Conservation (phyloP, 768 basidiomycete genomes). For the Mycena venus region DNA sequence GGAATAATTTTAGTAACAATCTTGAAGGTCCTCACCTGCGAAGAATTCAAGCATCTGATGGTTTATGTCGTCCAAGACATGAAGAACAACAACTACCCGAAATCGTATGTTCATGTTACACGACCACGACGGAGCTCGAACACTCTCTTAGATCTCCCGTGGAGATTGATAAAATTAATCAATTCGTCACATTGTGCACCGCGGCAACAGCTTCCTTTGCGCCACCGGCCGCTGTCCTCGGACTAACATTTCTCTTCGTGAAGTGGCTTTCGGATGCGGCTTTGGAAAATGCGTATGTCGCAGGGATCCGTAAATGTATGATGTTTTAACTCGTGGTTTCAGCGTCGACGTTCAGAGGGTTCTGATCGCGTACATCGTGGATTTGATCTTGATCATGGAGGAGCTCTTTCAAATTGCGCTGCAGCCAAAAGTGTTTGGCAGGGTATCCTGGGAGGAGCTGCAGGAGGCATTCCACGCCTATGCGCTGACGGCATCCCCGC, state of each 20-base stretch:
- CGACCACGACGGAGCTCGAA: neutral
- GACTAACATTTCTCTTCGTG: neutral
- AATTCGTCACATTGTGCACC: neutral
- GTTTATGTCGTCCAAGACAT: conserved; percentile 7
- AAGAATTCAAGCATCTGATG: conserved; percentile 8
- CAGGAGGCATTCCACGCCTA: neutral
- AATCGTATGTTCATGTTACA: neutral
- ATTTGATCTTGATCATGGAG: neutral
- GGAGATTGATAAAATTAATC: neutral
- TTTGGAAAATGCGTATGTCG: neutral
- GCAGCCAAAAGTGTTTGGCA: neutral
- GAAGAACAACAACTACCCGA: neutral
- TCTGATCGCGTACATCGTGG: neutral
- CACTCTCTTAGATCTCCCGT: neutral
- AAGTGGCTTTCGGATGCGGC: neutral
- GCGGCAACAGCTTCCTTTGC: neutral
- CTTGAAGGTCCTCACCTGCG: neutral
- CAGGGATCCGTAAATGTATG: neutral
- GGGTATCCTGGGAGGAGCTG: neutral
- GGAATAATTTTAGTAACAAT: neutral
- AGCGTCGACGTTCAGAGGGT: neutral
- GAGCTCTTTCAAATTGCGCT: neutral
- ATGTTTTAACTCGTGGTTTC: neutral
- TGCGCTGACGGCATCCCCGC: neutral
- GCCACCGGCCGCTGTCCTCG: conserved; percentile 8